Percentiles rank a stretch among this genome's conserved stretches.
Evolutionary conservation across 2,329 filamentous ascomycete genomes (phyloP).

Genomic region (Ilyonectria mors-panacis): DNA sequence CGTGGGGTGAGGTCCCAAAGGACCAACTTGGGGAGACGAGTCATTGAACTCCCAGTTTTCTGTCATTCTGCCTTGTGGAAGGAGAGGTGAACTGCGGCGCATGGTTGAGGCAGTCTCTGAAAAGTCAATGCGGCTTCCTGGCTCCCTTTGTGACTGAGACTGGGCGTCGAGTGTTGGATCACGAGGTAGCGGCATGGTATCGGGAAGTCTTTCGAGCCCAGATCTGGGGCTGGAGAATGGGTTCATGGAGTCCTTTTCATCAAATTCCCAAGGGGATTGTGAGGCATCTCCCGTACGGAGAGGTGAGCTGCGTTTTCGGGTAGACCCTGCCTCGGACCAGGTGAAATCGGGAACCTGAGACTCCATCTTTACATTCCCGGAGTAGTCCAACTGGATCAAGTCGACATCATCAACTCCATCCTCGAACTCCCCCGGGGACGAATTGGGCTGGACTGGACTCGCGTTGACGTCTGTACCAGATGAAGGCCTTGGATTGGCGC

Average conservation of each 20-base stretch:
- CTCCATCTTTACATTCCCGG: constrained; percentile 1
- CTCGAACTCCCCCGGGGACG: constrained; percentile 37
- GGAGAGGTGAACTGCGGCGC: constrained; percentile 51
- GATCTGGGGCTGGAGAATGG: constrained; percentile 49
- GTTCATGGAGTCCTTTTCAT: constrained; percentile 37
- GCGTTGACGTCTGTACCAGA: neutral
- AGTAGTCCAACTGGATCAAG: constrained; percentile 34
- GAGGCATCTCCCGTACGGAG: constrained; percentile 31
- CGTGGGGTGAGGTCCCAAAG: constrained; percentile 7
- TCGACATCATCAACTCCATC: constrained; percentile 46
- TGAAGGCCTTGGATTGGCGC: neutral
- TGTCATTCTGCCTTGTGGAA: constrained; percentile 16
- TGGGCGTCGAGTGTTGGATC: neutral
- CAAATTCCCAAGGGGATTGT: constrained; percentile 44
- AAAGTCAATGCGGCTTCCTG: constrained; percentile 45
- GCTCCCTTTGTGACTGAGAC: neutral
- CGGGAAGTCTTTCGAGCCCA: constrained; percentile 46
- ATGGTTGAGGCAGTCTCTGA: constrained; percentile 55
- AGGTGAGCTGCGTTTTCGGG: constrained; percentile 51
- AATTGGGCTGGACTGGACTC: neutral
- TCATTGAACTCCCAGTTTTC: constrained; percentile 37
- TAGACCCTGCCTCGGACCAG: constrained; percentile 51
- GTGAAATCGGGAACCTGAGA: constrained; percentile 32
- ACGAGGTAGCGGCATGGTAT: constrained; percentile 49
- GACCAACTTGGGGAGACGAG: constrained; percentile 25